Percentiles rank a stretch among this genome's conserved stretches.
phyloP scores from a whole-genome alignment of 495 filamentous ascomycete species.

The Talaromyces thailandensis region DNA sequence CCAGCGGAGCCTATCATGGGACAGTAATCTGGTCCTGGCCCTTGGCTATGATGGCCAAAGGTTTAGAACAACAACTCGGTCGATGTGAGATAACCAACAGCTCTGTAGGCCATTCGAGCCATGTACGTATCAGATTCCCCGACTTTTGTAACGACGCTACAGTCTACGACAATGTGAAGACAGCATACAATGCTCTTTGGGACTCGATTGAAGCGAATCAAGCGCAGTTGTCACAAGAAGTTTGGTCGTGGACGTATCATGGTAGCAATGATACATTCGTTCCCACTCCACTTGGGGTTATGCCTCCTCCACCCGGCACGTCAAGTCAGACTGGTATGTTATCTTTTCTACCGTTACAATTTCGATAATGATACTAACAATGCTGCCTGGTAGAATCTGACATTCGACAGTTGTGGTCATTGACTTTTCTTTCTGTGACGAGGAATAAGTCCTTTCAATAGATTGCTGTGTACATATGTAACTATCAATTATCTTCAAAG shows the following conservation, averaged over 20 bases:
- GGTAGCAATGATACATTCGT: constrained; percentile 32
- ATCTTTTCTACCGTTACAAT: neutral
- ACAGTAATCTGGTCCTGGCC: constrained; percentile 61
- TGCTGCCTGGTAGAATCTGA: constrained; percentile 6
- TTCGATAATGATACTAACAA: neutral
- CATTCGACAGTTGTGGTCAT: constrained; percentile 9
- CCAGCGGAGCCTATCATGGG: constrained; percentile 51
- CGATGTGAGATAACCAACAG: constrained; percentile 27
- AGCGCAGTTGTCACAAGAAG: constrained; percentile 44
- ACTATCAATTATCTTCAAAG: neutral
- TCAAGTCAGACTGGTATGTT: constrained; percentile 22
- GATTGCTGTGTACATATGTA: neutral
- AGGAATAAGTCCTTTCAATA: constrained; percentile 4
- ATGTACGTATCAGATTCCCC: neutral
- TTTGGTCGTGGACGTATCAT: constrained; percentile 54
- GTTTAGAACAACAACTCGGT: constrained; percentile 38
- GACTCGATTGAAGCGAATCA: constrained; percentile 47
- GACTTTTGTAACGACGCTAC: constrained; percentile 40
- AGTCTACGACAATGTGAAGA: constrained; percentile 39
- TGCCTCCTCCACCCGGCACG: constrained; percentile 43
- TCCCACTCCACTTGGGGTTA: constrained; percentile 39
- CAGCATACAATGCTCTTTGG: constrained; percentile 54
- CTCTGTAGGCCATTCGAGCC: neutral
- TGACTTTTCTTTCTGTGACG: constrained; percentile 10
- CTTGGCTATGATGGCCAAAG: constrained; percentile 55